A percentile compares a stretch with the other conserved stretches of the same genome.
These are phyloP conservation scores for Podila minutissima DNA, from an alignment of 192 early-diverging fungal species.

Conservation along the genomic window DNA sequence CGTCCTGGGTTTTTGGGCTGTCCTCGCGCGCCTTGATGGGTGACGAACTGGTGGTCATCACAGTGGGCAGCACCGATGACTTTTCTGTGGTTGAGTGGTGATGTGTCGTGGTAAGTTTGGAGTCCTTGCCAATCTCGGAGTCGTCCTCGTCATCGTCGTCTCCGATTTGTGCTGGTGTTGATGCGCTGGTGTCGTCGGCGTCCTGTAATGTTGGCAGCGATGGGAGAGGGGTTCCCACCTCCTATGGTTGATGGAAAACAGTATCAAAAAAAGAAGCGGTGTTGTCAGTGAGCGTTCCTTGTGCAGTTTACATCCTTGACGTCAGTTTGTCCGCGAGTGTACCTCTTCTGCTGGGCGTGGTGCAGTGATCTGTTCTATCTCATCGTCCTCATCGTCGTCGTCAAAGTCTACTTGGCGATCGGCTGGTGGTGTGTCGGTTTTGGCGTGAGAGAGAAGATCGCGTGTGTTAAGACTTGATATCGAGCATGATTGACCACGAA, in stretches of 20 bases:
- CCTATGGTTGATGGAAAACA: constrained; percentile 7
- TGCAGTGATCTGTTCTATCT: constrained; percentile 28
- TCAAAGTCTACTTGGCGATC: constrained; percentile 54
- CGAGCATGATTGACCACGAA: neutral
- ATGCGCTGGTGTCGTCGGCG: constrained; percentile 35
- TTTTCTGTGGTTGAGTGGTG: neutral
- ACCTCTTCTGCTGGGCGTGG: constrained; percentile 37
- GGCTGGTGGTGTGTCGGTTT: constrained; percentile 12
- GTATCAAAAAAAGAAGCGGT: neutral
- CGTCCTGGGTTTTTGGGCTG: constrained; percentile 5
- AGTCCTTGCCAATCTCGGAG: constrained; percentile 1
- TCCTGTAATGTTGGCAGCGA: constrained; percentile 46
- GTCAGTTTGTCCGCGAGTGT: neutral
- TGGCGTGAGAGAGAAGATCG: neutral
- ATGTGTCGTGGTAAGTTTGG: neutral
- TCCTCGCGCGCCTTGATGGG: neutral
- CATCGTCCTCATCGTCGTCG: constrained; percentile 54
- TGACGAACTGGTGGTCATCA: neutral
- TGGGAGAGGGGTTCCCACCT: constrained; percentile 40
- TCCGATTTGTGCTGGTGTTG: constrained; percentile 35
- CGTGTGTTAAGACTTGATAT: neutral
- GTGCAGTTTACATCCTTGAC: neutral
- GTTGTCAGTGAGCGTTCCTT: neutral
- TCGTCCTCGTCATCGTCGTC: constrained; percentile 49
- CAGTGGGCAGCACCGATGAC: constrained; percentile 3